A percentile compares a stretch with the other conserved stretches of the same genome.
These are phyloP conservation scores for Suillus hirtellus DNA, from an alignment of 768 basidiomycete species.

Conservation along the genomic window DNA sequence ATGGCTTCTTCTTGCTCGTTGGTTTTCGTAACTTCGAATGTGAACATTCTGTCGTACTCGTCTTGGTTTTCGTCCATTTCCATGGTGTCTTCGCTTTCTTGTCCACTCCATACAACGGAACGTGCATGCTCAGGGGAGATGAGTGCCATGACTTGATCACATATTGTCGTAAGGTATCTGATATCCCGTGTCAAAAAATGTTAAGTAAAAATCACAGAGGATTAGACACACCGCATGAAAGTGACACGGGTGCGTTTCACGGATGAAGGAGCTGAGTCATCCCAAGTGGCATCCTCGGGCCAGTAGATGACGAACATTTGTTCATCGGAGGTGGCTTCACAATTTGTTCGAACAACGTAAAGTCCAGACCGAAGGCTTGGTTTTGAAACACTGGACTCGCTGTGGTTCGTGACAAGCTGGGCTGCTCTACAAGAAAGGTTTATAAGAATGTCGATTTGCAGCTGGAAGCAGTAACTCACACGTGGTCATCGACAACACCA, in stretches of 20 bases:
- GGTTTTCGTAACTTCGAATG: conserved; percentile 55
- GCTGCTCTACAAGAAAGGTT: conserved; percentile 7
- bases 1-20: conserved; percentile 57
- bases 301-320: conserved; percentile 55
- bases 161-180: conserved; percentile 61
- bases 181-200: not conserved
- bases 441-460: not conserved
- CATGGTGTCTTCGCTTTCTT: conserved; percentile 24
- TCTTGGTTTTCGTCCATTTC: conserved; percentile 38
- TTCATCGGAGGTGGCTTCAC: conserved; percentile 15
- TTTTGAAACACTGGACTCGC: not conserved
- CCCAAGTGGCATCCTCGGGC: conserved; percentile 63
- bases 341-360: conserved; percentile 37
- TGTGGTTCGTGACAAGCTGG: conserved; percentile 11
- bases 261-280: conserved; percentile 45
- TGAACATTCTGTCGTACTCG: conserved; percentile 48
- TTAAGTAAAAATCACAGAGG: not conserved
- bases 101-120: conserved; percentile 45
- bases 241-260: conserved; percentile 55
- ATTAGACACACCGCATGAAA: conserved; percentile 53
- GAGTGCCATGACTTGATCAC: conserved; percentile 54
- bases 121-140: conserved; percentile 49
- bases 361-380: conserved; percentile 47
- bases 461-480: conserved; percentile 34
- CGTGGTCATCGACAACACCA: conserved; percentile 36